Evolutionary conservation across 1,139 yeast species (phyloP).

Genomic region (Saccharomyces hybrid): DNA sequence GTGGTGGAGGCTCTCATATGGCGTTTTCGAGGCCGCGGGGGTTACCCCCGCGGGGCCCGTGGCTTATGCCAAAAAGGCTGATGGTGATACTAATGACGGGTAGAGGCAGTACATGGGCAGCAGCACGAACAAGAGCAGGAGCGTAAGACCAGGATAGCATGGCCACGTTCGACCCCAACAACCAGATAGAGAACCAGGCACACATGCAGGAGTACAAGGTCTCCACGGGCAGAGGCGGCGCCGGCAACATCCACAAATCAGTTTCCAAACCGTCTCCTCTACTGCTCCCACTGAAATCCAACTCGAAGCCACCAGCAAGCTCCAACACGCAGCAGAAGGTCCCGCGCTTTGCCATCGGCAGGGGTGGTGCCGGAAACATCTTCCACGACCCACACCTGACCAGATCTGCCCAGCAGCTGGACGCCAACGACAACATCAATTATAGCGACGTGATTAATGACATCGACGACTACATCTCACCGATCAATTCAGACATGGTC

Average conservation of each 20-base stretch:
- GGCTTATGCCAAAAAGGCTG: neutral
- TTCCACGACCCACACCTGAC: constrained; percentile 54
- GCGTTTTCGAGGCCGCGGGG: neutral
- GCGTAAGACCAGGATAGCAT: neutral
- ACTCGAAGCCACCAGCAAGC: neutral
- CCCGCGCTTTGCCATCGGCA: constrained; percentile 52
- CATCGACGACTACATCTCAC: constrained; percentile 23
- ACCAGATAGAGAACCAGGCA: neutral
- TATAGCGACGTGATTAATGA: constrained; percentile 8
- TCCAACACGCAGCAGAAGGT: neutral
- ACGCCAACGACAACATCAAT: constrained; percentile 25
- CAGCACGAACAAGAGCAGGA: neutral
- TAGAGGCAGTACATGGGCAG: neutral
- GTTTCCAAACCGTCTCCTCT: constrained; percentile 45
- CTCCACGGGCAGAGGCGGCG: constrained; percentile 79
- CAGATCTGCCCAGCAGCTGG: constrained; percentile 66
- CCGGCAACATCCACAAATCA: constrained; percentile 56
- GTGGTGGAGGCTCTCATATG: neutral
- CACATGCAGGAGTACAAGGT: constrained; percentile 12
- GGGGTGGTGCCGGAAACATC: constrained; percentile 83
- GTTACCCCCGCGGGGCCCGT: neutral
- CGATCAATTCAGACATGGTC: constrained; percentile 8
- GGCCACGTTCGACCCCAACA: neutral
- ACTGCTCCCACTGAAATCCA: constrained; percentile 53
- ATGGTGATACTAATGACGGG: neutral